phyloP scores from a whole-genome alignment of 192 early-diverging fungal genomes.

The Umbelopsis sp. region DNA sequence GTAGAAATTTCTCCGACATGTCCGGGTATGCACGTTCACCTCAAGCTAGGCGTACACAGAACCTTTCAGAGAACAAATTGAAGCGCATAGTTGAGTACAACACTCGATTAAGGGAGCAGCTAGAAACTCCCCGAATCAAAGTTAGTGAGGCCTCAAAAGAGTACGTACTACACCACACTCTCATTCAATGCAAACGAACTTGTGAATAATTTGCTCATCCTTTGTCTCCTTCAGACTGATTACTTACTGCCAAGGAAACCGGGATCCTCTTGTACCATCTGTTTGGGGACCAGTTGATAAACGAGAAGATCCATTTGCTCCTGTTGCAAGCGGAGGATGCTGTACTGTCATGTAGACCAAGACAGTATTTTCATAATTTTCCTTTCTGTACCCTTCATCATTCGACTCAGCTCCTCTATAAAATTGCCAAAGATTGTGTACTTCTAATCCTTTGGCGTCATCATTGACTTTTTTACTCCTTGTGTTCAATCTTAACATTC shows the following conservation, averaged over 20 bases:
- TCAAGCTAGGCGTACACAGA: slow-evolving; percentile 27
- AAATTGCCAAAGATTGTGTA: neutral
- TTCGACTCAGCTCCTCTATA: neutral
- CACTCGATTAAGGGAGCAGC: slow-evolving; percentile 37
- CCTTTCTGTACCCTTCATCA: neutral
- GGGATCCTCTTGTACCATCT: slow-evolving; percentile 43
- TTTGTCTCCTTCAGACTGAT: slow-evolving; percentile 31
- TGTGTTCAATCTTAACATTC: neutral
- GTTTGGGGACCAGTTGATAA: slow-evolving; percentile 48
- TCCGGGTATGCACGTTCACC: slow-evolving; percentile 5
- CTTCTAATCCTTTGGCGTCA: neutral
- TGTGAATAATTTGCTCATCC: neutral
- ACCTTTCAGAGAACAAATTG: slow-evolving; percentile 44
- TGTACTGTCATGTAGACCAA: slow-evolving; percentile 39
- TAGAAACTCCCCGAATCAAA: slow-evolving; percentile 42
- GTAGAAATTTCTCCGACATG: neutral
- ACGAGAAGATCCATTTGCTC: slow-evolving; percentile 44
- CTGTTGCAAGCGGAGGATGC: slow-evolving; percentile 32
- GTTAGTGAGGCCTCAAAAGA: slow-evolving; percentile 40
- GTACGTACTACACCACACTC: slow-evolving; percentile 4
- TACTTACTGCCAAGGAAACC: slow-evolving; percentile 39
- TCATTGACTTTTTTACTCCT: neutral
- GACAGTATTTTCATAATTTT: neutral
- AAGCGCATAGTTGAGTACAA: slow-evolving; percentile 42
- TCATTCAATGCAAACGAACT: neutral